These are phyloP conservation scores for Pythium aristosporum DNA, from an alignment of 352 stramenopile genomes.

Conservation along the genomic window DNA sequence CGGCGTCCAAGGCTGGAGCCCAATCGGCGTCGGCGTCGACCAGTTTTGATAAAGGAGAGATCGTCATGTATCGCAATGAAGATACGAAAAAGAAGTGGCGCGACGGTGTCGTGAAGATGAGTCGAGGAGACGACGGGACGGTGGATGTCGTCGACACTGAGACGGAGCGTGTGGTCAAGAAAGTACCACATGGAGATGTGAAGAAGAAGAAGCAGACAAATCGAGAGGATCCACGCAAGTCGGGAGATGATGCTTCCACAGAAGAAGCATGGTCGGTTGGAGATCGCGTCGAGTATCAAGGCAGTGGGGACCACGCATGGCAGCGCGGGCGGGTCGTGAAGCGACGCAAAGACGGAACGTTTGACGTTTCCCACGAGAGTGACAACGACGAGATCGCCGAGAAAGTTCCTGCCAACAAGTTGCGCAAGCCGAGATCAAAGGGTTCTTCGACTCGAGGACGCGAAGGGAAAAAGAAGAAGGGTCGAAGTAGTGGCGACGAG, in stretches of 20 bases:
- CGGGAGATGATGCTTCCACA: not conserved
- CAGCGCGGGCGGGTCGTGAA: constrained; percentile 31
- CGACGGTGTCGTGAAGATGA: constrained; percentile 31
- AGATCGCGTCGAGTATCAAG: constrained; percentile 43
- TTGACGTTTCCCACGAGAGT: constrained; percentile 45
- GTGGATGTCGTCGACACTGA: constrained; percentile 39
- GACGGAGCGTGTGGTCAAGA: constrained; percentile 32
- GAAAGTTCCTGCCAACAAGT: constrained; percentile 1
- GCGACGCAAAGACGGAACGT: constrained; percentile 44
- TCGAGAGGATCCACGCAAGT: not conserved
- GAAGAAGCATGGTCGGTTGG: constrained; percentile 26
- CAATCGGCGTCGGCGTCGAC: constrained; percentile 3
- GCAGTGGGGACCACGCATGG: constrained; percentile 37
- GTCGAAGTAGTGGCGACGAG: constrained; percentile 15
- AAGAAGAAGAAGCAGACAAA: constrained; percentile 19
- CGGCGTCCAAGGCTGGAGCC: not conserved
- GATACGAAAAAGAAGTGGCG: constrained; percentile 29
- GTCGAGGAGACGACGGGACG: constrained; percentile 30
- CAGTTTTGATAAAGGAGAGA: constrained; percentile 23
- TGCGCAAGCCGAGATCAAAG: constrained; percentile 25
- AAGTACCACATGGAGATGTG: constrained; percentile 24
- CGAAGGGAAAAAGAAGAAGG: constrained; percentile 13
- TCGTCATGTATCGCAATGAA: constrained; percentile 24
- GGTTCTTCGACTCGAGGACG: constrained; percentile 1
- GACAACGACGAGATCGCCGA: constrained; percentile 15